Conservation (phyloP, 768 basidiomycete species). For the Gloeostereum incarnatum region DNA sequence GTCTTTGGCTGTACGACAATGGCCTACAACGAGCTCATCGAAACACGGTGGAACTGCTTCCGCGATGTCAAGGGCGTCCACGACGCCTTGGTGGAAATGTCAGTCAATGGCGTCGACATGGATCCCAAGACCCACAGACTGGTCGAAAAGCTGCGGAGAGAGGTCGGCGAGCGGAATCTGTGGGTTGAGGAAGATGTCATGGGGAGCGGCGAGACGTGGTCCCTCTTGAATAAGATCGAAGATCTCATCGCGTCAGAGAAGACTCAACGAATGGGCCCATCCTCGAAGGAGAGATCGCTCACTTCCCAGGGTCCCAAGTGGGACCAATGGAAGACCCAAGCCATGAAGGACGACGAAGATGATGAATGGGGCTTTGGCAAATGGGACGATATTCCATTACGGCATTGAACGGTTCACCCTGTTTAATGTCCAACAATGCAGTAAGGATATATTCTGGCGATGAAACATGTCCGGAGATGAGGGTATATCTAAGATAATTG, state of each 20-base stretch:
- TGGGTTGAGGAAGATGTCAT: constrained; percentile 40
- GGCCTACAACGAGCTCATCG: constrained; percentile 83
- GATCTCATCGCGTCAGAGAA: constrained; percentile 12
- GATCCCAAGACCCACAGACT: constrained; percentile 53
- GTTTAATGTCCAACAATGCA: not conserved
- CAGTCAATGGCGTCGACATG: constrained; percentile 61
- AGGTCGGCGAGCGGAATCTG: constrained; percentile 46
- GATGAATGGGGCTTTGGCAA: constrained; percentile 42
- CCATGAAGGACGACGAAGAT: constrained; percentile 16
- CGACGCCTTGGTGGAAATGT: constrained; percentile 74
- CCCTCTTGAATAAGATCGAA: constrained; percentile 44
- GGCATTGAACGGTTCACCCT: not conserved
- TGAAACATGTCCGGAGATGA: not conserved
- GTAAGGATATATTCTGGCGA: not conserved
- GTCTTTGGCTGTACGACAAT: constrained; percentile 84
- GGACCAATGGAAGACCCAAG: constrained; percentile 40
- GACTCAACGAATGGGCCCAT: constrained; percentile 11
- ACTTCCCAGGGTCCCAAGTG: constrained; percentile 16
- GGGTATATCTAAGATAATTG: not conserved
- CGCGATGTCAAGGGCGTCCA: constrained; percentile 73
- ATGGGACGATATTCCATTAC: constrained; percentile 24
- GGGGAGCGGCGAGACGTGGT: constrained; percentile 41
- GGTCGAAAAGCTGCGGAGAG: constrained; percentile 53
- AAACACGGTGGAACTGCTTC: constrained; percentile 79
- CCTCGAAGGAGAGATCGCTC: too few species aligned